Evolutionary conservation across 306 rosid genomes (phyloP).

Genomic region (Styphnolobium japonicum): DNA sequence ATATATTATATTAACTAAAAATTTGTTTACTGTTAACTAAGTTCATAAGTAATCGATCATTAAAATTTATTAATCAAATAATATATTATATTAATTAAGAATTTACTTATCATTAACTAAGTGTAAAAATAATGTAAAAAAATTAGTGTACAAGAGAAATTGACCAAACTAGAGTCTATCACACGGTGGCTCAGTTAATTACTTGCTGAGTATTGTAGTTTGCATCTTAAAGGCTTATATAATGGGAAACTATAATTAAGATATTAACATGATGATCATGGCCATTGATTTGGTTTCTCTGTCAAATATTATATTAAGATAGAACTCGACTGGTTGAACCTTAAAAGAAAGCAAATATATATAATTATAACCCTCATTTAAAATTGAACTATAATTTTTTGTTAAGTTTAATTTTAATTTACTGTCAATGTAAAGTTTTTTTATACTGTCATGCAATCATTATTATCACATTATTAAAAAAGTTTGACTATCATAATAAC

Average conservation of each 20-base stretch:
- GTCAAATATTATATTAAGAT: neutral
- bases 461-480: too few relatives aligned
- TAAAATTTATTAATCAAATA: too few relatives aligned
- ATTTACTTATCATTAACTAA: too few relatives aligned
- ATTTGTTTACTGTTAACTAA: too few relatives aligned
- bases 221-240: conserved; percentile 1
- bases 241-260: neutral
- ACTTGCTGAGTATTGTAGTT: conserved; percentile 7
- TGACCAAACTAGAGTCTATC: conserved; percentile 6
- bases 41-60: too few relatives aligned
- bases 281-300: neutral
- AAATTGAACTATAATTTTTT: neutral
- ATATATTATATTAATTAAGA: too few relatives aligned
- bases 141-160: conserved; percentile 26
- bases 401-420: too few relatives aligned
- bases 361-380: neutral
- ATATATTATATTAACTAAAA: too few relatives aligned
- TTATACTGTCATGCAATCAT: too few relatives aligned
- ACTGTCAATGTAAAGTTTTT: too few relatives aligned
- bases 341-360: neutral
- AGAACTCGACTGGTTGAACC: neutral
- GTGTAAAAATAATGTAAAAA: too few relatives aligned
- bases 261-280: neutral
- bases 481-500: too few relatives aligned
- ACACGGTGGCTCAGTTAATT: conserved; percentile 25